Evolutionary conservation across 1,139 yeast species (phyloP).

Genomic region (Magnusiomyces magnusii): DNA sequence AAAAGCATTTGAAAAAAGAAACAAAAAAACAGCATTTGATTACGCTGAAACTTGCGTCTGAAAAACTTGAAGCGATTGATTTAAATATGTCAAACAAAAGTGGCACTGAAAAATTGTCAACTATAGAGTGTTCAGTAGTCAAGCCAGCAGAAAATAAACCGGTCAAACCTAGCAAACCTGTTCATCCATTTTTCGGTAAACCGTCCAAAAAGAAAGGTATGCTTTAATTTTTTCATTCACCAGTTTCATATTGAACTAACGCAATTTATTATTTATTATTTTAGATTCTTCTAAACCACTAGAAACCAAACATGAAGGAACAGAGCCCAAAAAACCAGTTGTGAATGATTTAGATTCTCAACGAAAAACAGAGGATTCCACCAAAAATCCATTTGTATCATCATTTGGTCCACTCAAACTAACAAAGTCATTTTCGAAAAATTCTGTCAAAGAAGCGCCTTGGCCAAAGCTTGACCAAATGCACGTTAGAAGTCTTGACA

Average conservation of each 20-base stretch:
- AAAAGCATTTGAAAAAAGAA: not conserved
- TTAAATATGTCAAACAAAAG: not conserved
- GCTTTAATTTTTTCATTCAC: constrained; percentile 19
- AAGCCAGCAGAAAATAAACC: constrained; percentile 9
- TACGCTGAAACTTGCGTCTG: not conserved
- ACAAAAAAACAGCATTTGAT: not conserved
- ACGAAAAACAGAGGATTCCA: not conserved
- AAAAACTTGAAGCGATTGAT: not conserved
- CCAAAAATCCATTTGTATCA: not conserved
- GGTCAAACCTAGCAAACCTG: not conserved
- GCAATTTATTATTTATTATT: too few relatives aligned
- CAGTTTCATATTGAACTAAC: too few relatives aligned
- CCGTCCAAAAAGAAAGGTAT: constrained; percentile 9
- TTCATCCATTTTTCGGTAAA: constrained; percentile 24
- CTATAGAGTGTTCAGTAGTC: not conserved
- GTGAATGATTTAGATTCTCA: not conserved
- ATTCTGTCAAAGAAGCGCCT: constrained; percentile 2
- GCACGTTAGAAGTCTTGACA: constrained; percentile 8
- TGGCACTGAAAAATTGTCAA: not conserved
- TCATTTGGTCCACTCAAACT: not conserved
- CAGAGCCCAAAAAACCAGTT: not conserved
- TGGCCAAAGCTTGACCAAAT: constrained; percentile 12
- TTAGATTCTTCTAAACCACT: too few relatives aligned
- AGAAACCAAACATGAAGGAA: not conserved
- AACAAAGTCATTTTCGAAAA: not conserved